Conservation (phyloP, 1,139 yeast genomes). For the Zygotorulaspora mrakii region DNA sequence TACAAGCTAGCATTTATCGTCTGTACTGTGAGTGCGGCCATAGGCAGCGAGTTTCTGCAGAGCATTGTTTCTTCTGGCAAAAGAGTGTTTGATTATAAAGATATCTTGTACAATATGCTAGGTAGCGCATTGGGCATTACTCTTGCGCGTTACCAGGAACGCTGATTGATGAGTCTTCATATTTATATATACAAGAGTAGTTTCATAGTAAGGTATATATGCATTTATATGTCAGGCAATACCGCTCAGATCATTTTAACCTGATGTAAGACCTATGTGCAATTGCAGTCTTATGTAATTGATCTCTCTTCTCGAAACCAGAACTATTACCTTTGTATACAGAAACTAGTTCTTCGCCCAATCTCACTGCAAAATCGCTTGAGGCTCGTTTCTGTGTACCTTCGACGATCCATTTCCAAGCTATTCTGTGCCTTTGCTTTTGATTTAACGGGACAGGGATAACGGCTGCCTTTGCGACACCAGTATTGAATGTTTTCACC, state of each 20-base stretch:
- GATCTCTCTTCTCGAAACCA: slow-evolving; percentile 78
- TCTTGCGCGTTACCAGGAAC: slow-evolving; percentile 8
- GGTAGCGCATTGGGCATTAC: slow-evolving; percentile 34
- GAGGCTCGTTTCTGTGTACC: slow-evolving; percentile 77
- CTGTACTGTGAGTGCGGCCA: slow-evolving; percentile 47
- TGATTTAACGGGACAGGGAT: slow-evolving; percentile 81
- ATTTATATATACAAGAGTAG: slow-evolving; percentile 6
- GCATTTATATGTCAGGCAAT: slow-evolving; percentile 5
- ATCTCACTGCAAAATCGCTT: slow-evolving; percentile 77
- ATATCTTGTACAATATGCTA: slow-evolving; percentile 44
- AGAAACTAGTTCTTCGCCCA: slow-evolving; percentile 82
- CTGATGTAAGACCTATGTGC: slow-evolving; percentile 71
- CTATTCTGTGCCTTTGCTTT: slow-evolving; percentile 80
- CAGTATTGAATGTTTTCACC: slow-evolving; percentile 74
- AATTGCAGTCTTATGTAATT: slow-evolving; percentile 81
- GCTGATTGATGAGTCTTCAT: slow-evolving; percentile 1
- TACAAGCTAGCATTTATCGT: slow-evolving; percentile 39
- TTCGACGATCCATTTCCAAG: slow-evolving; percentile 86
- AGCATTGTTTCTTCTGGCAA: slow-evolving; percentile 40
- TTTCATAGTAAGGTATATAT: slow-evolving; percentile 7
- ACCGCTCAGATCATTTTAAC: slow-evolving; percentile 38
- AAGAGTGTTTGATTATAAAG: slow-evolving; percentile 48
- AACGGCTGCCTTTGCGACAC: slow-evolving; percentile 74
- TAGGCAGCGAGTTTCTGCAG: slow-evolving; percentile 52
- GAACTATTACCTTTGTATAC: slow-evolving; percentile 77